Conservation (phyloP, 495 filamentous ascomycete genomes). For the Talaromyces trachyspermus region DNA sequence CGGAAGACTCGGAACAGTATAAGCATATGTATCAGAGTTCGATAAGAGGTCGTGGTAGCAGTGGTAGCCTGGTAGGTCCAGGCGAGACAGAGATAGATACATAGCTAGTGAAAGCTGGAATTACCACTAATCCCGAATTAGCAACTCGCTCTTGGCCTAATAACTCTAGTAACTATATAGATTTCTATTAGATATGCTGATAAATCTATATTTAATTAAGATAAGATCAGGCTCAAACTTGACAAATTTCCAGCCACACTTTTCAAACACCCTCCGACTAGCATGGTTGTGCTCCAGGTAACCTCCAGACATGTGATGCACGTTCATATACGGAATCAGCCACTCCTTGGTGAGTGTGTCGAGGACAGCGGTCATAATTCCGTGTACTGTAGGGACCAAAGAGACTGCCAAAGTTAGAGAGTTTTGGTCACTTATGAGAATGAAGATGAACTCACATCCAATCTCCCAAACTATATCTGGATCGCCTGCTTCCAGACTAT, state of each 20-base stretch:
- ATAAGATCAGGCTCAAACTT: slow-evolving; percentile 2
- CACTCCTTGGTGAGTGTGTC: background rate
- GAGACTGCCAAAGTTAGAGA: background rate
- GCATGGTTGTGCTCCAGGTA: background rate
- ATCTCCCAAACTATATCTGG: slow-evolving; percentile 2
- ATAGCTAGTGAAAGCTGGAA: no score
- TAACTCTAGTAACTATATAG: no score
- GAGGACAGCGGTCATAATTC: slow-evolving; percentile 1
- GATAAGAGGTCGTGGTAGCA: no score
- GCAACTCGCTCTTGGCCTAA: no score
- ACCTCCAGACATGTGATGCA: background rate
- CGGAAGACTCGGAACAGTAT: no score
- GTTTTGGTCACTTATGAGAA: background rate
- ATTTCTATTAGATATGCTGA: no score
- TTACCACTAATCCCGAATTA: no score
- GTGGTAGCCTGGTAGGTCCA: no score
- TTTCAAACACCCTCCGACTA: background rate
- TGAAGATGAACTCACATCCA: background rate
- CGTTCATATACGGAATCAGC: slow-evolving; percentile 4
- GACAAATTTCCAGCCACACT: background rate
- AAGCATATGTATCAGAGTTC: no score
- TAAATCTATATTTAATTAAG: no score
- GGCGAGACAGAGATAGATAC: no score
- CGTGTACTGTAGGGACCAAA: background rate
- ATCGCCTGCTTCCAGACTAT: background rate